phyloP scores from a whole-genome alignment of 2,329 filamentous ascomycete genomes.

The Pleurostoma richardsiae region DNA sequence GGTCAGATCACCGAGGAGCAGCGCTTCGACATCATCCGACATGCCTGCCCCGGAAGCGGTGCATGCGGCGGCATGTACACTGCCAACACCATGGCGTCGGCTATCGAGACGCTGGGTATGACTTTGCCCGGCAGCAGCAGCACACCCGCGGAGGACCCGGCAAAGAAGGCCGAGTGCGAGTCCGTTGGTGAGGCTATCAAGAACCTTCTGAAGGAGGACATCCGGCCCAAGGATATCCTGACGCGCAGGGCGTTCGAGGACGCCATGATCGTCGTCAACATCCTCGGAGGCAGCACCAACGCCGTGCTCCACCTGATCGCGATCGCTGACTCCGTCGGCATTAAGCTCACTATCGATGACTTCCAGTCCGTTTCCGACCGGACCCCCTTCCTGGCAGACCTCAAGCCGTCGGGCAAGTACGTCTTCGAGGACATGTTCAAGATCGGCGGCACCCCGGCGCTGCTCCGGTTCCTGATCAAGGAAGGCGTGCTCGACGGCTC shows the following conservation, averaged over 20 bases:
- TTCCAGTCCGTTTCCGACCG: conserved; percentile 79
- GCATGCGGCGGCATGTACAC: conserved; percentile 87
- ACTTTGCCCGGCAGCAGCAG: conserved; percentile 79
- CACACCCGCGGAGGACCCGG: conserved; percentile 68
- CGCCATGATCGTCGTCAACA: conserved; percentile 77
- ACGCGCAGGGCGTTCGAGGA: conserved; percentile 79
- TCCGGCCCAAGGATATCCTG: conserved; percentile 72
- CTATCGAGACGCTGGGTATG: conserved; percentile 70
- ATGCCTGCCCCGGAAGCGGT: conserved; percentile 81
- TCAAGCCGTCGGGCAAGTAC: conserved; percentile 83
- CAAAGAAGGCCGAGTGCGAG: conserved; percentile 69
- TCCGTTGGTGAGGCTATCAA: conserved; percentile 69
- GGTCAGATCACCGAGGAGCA: conserved; percentile 88
- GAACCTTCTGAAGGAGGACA: conserved; percentile 70
- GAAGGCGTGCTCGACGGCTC: conserved; percentile 77
- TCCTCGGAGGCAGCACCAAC: conserved; percentile 81
- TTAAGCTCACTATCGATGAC: conserved; percentile 80
- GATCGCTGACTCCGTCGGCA: conserved; percentile 74
- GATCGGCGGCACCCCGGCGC: conserved; percentile 79
- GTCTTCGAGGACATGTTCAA: conserved; percentile 82
- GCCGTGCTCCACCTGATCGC: conserved; percentile 81
- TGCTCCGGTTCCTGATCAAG: conserved; percentile 82
- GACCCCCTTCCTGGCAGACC: conserved; percentile 73
- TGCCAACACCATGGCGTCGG: conserved; percentile 71
- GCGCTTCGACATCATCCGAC: conserved; percentile 88